These are phyloP conservation scores for Fusarium drepaniforme DNA, from an alignment of 2,329 filamentous ascomycete species.

Conservation along the genomic window DNA sequence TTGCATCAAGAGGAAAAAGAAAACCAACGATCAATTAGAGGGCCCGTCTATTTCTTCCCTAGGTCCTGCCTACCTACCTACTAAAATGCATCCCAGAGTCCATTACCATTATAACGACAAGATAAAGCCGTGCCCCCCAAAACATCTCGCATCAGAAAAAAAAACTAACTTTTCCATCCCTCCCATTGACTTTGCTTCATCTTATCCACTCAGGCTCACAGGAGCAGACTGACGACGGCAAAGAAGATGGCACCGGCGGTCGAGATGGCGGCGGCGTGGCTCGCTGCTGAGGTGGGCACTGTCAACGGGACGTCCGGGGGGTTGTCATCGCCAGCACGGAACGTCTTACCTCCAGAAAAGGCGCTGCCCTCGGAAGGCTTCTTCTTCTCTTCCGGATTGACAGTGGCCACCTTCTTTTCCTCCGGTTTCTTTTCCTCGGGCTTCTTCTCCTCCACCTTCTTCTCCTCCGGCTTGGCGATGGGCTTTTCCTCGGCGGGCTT, in stretches of 20 bases:
- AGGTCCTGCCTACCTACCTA: neutral
- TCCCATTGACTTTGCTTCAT: neutral
- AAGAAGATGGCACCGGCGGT: neutral
- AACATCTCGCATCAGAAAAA: neutral
- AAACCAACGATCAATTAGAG: neutral
- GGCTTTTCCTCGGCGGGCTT: neutral
- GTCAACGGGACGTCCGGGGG: neutral
- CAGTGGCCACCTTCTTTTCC: neutral
- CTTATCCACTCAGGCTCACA: neutral
- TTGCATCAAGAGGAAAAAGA: neutral
- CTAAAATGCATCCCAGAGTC: neutral
- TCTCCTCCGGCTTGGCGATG: neutral
- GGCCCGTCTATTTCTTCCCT: neutral
- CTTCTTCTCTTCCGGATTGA: neutral
- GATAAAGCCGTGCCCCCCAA: neutral
- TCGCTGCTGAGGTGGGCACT: neutral
- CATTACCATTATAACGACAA: neutral
- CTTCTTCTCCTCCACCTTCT: neutral
- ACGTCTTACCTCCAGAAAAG: neutral
- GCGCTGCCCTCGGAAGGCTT: neutral
- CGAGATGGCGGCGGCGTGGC: neutral
- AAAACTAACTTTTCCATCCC: neutral
- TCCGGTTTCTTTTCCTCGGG: neutral
- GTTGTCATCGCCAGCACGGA: neutral
- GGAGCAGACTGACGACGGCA: neutral